Evolutionary conservation across 306 rosid species (phyloP).

Genomic region (Cicer cuneatum): DNA sequence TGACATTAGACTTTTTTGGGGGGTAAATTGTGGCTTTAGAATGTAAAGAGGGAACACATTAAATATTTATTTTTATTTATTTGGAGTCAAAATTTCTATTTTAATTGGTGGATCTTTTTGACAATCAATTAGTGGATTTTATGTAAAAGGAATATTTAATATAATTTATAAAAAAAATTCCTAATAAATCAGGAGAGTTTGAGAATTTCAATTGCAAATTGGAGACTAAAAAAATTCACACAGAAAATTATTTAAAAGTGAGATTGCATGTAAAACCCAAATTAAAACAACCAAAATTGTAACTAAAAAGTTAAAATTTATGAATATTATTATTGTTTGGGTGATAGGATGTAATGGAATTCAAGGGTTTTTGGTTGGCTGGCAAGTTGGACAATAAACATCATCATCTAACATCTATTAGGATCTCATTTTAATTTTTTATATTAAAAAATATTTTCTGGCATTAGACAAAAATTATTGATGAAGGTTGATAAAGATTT

Average conservation of each 20-base stretch:
- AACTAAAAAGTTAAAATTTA: neutral
- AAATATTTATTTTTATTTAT: too few relatives aligned
- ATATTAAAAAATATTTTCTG: neutral
- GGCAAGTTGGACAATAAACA: neutral
- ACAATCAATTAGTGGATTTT: too few relatives aligned
- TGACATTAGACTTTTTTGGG: too few relatives aligned
- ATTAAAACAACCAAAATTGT: neutral
- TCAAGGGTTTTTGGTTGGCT: constrained; percentile 1
- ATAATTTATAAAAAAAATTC: too few relatives aligned
- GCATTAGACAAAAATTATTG: neutral
- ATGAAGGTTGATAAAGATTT: too few relatives aligned
- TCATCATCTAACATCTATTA: neutral
- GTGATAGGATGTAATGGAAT: neutral
- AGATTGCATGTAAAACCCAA: too few relatives aligned
- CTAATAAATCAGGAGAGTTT: neutral
- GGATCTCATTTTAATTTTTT: neutral
- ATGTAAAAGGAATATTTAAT: too few relatives aligned
- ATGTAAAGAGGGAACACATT: too few relatives aligned
- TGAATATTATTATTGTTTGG: neutral
- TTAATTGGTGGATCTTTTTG: too few relatives aligned
- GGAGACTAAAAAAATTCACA: neutral
- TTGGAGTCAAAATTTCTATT: too few relatives aligned
- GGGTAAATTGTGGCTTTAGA: too few relatives aligned
- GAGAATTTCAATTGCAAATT: neutral
- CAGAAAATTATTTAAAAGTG: neutral